Percentiles rank a stretch among this genome's conserved stretches.
Conservation (phyloP, 1,284 basidiomycete genomes). For the Ceratobasidium sp. region DNA sequence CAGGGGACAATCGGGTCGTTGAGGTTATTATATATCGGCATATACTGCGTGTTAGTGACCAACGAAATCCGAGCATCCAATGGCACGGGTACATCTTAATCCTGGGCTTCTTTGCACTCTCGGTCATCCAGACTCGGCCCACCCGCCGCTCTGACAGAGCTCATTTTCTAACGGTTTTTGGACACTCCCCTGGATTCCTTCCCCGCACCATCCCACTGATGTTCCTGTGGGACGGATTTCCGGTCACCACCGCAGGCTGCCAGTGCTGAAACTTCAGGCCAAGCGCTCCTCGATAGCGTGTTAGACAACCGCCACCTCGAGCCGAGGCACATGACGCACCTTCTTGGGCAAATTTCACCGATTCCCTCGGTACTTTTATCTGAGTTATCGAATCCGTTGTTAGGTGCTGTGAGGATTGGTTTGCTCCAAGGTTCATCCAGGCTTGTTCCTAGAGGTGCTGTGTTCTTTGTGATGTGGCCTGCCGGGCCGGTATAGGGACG, state of each 20-base stretch:
- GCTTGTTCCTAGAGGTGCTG: slow-evolving; percentile 9
- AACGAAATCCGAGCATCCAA: slow-evolving; percentile 8
- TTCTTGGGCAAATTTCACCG: background rate
- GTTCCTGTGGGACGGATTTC: background rate
- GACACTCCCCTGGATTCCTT: background rate
- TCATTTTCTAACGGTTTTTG: background rate
- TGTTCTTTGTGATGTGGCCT: background rate
- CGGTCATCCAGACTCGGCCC: slow-evolving; percentile 19
- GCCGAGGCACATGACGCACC: background rate
- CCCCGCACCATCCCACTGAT: slow-evolving; percentile 9
- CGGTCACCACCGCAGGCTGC: background rate
- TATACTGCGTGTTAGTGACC: slow-evolving; percentile 21
- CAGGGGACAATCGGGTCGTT: slow-evolving; percentile 4
- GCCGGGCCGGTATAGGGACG: background rate
- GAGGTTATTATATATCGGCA: slow-evolving; percentile 12
- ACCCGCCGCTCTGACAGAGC: background rate
- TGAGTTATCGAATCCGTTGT: background rate
- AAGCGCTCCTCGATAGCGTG: background rate
- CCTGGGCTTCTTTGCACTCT: slow-evolving; percentile 32
- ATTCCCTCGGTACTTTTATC: background rate
- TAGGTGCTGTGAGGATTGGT: no score
- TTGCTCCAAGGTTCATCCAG: slow-evolving; percentile 9
- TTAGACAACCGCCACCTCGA: no score
- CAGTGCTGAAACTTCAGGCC: background rate
- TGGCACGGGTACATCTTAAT: slow-evolving; percentile 17